Conservation (phyloP, 1,284 basidiomycete species). For the Bondarzewia mesenterica region DNA sequence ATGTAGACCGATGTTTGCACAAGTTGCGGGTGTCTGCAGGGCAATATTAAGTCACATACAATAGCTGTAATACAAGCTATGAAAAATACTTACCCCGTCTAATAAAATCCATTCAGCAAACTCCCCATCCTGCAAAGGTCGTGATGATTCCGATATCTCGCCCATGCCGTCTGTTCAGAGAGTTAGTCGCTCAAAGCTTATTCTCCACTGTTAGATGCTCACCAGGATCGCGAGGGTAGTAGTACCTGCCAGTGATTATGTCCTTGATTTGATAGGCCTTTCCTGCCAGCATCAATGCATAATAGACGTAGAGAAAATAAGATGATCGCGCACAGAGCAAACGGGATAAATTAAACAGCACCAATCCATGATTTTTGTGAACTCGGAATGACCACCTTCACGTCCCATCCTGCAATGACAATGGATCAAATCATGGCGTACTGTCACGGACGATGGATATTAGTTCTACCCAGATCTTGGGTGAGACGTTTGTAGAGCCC, state of each 20-base stretch:
- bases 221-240: conserved; percentile 69
- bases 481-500: conserved; percentile 68
- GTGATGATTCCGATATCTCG: conserved; percentile 51
- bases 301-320: neutral
- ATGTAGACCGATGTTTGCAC: conserved; percentile 82
- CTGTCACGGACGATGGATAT: neutral
- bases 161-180: conserved; percentile 55
- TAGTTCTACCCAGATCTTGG: conserved; percentile 45
- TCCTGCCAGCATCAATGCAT: conserved; percentile 43
- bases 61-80: too few relatives aligned
- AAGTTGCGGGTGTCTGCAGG: conserved; percentile 82
- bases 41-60: neutral
- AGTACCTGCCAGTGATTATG: conserved; percentile 68
- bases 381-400: conserved; percentile 83
- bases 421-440: neutral
- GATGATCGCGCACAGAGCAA: conserved; percentile 3
- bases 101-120: conserved; percentile 84
- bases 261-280: conserved; percentile 84
- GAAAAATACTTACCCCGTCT: conserved; percentile 56
- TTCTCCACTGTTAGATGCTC: too few relatives aligned
- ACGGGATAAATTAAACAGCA: conserved; percentile 20
- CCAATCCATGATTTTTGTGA: conserved; percentile 90
- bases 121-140: conserved; percentile 70
- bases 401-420: conserved; percentile 59
- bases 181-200: conserved; percentile 2